A percentile compares a stretch with the other conserved stretches of the same genome.
Evolutionary conservation across 495 filamentous ascomycete genomes (phyloP).

Genomic region (Aspergillus saccharolyticus): DNA sequence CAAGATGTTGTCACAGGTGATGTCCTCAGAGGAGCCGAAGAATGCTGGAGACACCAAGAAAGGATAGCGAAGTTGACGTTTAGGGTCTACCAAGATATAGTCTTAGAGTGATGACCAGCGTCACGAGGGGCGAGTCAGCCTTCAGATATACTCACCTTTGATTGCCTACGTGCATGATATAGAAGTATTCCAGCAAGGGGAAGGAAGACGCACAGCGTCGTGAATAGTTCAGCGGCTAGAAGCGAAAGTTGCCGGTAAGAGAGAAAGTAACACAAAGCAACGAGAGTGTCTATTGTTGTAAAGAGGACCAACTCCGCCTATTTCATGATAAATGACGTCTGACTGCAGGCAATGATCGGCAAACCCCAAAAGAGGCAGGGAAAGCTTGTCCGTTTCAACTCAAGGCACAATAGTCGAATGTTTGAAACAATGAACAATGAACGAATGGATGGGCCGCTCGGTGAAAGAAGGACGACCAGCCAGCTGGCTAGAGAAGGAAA

Average conservation of each 20-base stretch:
- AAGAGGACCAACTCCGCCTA: neutral
- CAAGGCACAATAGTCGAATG: constrained; percentile 2
- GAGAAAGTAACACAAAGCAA: constrained; percentile 5
- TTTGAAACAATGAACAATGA: constrained; percentile 4
- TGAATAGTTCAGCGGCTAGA: neutral
- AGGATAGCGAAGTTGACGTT: constrained; percentile 1
- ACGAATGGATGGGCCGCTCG: constrained; percentile 2
- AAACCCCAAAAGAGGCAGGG: constrained; percentile 1
- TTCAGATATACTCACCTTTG: constrained; percentile 11
- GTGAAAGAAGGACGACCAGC: constrained; percentile 10
- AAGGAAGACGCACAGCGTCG: constrained; percentile 15
- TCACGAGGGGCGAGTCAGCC: constrained; percentile 8
- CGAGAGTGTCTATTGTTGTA: constrained; percentile 4
- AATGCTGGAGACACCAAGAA: constrained; percentile 1
- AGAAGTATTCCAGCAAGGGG: constrained; percentile 14
- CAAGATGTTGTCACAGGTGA: constrained; percentile 1
- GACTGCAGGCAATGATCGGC: constrained; percentile 6
- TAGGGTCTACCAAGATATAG: neutral
- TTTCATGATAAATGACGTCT: constrained; percentile 2
- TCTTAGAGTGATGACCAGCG: constrained; percentile 6
- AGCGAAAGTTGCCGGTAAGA: neutral
- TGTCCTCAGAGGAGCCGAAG: neutral
- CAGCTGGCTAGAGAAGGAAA: constrained; percentile 10
- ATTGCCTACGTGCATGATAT: constrained; percentile 15
- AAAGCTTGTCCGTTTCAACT: neutral